phyloP scores from a whole-genome alignment of 1,139 yeast species.

The Debaryomyces coudertii region DNA sequence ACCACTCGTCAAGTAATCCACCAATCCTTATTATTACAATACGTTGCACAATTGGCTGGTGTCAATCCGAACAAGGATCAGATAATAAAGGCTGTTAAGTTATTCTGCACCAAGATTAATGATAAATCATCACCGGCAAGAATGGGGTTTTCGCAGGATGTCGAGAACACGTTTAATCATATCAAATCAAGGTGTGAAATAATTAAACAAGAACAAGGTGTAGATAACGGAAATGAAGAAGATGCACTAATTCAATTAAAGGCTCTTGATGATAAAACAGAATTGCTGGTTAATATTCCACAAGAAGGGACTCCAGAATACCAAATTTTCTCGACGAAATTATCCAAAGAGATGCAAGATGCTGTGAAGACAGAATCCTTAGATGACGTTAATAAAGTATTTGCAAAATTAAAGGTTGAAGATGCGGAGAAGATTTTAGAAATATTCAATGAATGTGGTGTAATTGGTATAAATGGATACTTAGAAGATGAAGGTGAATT shows the following conservation, averaged over 20 bases:
- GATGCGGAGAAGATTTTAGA: constrained; percentile 83
- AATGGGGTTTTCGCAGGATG: constrained; percentile 72
- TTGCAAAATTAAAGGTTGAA: constrained; percentile 72
- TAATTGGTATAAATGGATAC: constrained; percentile 77
- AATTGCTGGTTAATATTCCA: constrained; percentile 76
- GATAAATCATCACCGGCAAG: constrained; percentile 60
- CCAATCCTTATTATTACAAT: constrained; percentile 81
- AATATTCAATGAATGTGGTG: constrained; percentile 77
- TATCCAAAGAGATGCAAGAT: constrained; percentile 66
- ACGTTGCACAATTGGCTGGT: constrained; percentile 65
- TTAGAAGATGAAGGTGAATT: constrained; percentile 78
- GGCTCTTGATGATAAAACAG: constrained; percentile 82
- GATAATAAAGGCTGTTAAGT: constrained; percentile 57
- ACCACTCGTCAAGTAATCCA: constrained; percentile 67
- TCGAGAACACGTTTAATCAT: constrained; percentile 69
- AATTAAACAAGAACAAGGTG: constrained; percentile 49
- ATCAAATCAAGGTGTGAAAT: constrained; percentile 74
- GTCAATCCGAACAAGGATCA: constrained; percentile 35
- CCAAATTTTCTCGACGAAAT: constrained; percentile 51
- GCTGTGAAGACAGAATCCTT: constrained; percentile 76
- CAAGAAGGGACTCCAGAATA: constrained; percentile 56
- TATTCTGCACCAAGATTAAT: constrained; percentile 69
- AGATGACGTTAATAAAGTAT: constrained; percentile 81
- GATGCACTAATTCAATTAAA: constrained; percentile 86
- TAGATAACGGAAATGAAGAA: constrained; percentile 38